Percentiles rank a stretch among this genome's conserved stretches.
phyloP scores from a whole-genome alignment of 306 rosid species.

The Quercus gilva region DNA sequence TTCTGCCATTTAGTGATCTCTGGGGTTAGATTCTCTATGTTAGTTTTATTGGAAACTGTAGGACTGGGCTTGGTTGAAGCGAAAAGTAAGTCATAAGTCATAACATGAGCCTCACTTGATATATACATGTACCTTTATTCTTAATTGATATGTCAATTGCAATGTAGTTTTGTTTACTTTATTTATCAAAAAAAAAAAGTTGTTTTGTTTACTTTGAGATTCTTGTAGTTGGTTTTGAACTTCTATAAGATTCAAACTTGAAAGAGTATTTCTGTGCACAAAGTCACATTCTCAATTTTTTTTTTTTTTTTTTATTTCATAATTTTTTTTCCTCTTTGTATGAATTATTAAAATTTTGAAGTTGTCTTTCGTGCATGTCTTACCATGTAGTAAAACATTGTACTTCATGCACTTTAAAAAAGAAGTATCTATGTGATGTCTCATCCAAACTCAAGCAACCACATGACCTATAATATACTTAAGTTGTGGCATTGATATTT shows the following conservation, averaged over 20 bases:
- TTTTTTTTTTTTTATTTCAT: not conserved
- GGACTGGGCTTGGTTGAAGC: not conserved
- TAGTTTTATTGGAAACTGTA: not conserved
- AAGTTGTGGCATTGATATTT: not conserved
- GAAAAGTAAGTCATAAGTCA: not conserved
- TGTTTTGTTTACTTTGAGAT: not conserved
- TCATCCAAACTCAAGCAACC: not conserved
- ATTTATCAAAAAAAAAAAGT: too few relatives aligned
- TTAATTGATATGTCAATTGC: not conserved
- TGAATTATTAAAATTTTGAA: not conserved
- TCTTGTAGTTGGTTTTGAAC: not conserved
- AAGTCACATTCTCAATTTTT: not conserved
- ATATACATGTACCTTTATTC: not conserved
- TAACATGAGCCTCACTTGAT: not conserved
- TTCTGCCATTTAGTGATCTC: not conserved
- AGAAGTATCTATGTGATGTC: not conserved
- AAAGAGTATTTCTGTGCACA: not conserved
- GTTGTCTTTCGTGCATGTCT: not conserved
- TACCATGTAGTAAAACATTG: not conserved
- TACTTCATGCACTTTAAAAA: not conserved
- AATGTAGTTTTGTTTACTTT: not conserved
- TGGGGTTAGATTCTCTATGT: not conserved
- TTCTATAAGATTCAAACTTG: not conserved
- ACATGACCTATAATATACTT: not conserved
- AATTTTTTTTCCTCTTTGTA: not conserved